Base-by-base conservation (phyloP, 164 flowering plant species). In the Umbilicus rupestris region DNA sequence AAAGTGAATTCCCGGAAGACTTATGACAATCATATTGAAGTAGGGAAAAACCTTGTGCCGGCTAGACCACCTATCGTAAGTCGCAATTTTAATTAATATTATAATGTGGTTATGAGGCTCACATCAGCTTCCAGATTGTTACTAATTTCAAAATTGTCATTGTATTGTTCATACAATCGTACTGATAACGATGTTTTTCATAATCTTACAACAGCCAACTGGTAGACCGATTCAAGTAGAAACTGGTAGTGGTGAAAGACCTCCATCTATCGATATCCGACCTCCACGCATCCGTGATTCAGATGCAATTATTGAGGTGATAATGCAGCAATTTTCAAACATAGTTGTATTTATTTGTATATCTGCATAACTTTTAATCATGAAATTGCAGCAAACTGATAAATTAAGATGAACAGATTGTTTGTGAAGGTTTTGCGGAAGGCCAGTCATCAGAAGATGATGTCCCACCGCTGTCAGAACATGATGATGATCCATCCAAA, bases 291-390 rank as follows among this genome's bases (percentile, higher is more conserved):
- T 73, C 6, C 85, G 85, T 62, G 82, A 81, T 78, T 75, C 85
- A 17, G 99, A 95, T 83, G 87, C 90, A 65, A 82, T 95, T 33
- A 95, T 95, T 62, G 97, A 95, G 97, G 99, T 92, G 69, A 47
- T 42, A 14, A n/a, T 41, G 60, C 39, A 22, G 9, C 19, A 24
- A 5, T 33, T 30, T 10, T 44, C 37, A 39, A 35, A n/a, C 26
- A 11, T 42, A 52, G 26, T n/a, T n/a, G n/a, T n/a, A n/a, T n/a
- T n/a, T n/a, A n/a, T n/a, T n/a, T n/a, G n/a, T n/a, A n/a, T n/a
- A n/a, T n/a, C n/a, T n/a, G n/a, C n/a, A n/a, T n/a, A n/a, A n/a
- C n/a, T n/a, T n/a, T n/a, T 65, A 2, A 26, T 3, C 3, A 28
- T 69, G 62, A 60, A 28, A 14, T 33, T 44, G 47, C 10, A 7